phyloP scores from a whole-genome alignment of 148 eudicot species.

The Nepenthes mirabilis region DNA sequence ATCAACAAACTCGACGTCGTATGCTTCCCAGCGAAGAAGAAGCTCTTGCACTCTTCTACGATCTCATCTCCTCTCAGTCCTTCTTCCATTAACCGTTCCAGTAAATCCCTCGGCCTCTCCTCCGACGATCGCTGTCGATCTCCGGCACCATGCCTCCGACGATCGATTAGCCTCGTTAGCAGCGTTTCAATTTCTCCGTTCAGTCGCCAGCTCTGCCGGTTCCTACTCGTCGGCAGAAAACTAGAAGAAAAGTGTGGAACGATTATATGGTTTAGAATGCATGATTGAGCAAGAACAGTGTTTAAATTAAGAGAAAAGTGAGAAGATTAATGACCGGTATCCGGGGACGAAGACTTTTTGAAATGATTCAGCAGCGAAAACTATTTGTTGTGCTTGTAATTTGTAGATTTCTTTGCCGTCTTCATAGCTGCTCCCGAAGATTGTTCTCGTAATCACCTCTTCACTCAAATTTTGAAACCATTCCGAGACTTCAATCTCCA shows the following conservation, averaged over 20 bases:
- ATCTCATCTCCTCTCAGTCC: conserved; percentile 30
- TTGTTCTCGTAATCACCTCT: conserved; percentile 40
- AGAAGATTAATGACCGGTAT: conserved; percentile 16
- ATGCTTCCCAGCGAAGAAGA: conserved; percentile 63
- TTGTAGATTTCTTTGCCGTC: conserved; percentile 44
- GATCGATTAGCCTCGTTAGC: conserved; percentile 26
- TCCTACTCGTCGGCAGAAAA: conserved; percentile 47
- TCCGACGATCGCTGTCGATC: background rate
- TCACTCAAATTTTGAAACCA: conserved; percentile 45
- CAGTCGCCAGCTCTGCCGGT: conserved; percentile 38
- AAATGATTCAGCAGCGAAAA: conserved; percentile 34
- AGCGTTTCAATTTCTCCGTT: conserved; percentile 30
- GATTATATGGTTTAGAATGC: background rate
- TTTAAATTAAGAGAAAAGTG: no score
- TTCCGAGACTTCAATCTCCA: conserved; percentile 50
- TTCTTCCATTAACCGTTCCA: conserved; percentile 31
- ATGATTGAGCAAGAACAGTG: conserved; percentile 5
- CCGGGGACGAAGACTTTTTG: conserved; percentile 53
- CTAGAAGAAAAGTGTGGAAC: conserved; percentile 7
- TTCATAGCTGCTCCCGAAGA: conserved; percentile 48
- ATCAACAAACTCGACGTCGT: conserved; percentile 44
- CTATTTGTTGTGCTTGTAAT: conserved; percentile 45
- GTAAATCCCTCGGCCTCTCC: conserved; percentile 25
- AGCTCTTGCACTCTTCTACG: conserved; percentile 53
- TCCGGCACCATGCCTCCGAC: conserved; percentile 14